A percentile compares a stretch with the other conserved stretches of the same genome.
Evolutionary conservation across 1,139 yeast species (phyloP).

Genomic region (Yamadazyma spencermartinsiae): DNA sequence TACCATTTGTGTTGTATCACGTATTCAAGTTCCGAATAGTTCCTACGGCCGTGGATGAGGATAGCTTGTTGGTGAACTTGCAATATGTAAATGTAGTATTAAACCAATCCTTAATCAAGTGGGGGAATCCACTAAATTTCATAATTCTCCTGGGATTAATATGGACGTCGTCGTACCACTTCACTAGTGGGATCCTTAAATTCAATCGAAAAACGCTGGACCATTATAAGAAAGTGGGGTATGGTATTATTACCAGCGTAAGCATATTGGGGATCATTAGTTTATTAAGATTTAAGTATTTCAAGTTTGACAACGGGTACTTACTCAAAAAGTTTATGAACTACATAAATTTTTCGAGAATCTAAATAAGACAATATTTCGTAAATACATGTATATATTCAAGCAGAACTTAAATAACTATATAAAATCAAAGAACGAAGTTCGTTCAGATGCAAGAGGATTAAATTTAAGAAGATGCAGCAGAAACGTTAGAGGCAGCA

Average conservation of each 20-base stretch:
- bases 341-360: slow-evolving; percentile 11
- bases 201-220: slow-evolving; percentile 28
- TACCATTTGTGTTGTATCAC: slow-evolving; percentile 51
- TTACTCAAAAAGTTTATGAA: slow-evolving; percentile 13
- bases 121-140: slow-evolving; percentile 24
- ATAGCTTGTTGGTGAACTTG: slow-evolving; percentile 56
- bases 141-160: slow-evolving; percentile 22
- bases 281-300: slow-evolving; percentile 23
- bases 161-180: slow-evolving; percentile 34
- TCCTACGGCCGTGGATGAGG: slow-evolving; percentile 62
- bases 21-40: slow-evolving; percentile 45
- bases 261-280: slow-evolving; percentile 28
- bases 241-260: slow-evolving; percentile 26
- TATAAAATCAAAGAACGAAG: no score
- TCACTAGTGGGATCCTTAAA: slow-evolving; percentile 36
- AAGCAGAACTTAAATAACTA: no score
- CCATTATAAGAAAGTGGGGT: slow-evolving; percentile 37
- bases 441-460: no score
- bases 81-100: slow-evolving; percentile 53
- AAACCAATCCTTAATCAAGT: slow-evolving; percentile 18
- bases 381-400: no score
- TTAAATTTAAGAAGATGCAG: no score
- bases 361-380: slow-evolving; percentile 8
- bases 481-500: slow-evolving; percentile 12
- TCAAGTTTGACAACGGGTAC: slow-evolving; percentile 14